Evolutionary conservation across 2,329 filamentous ascomycete genomes (phyloP), one percentile per base, ranked within the genome.

Genomic region (Talaromyces sp.): DNA sequence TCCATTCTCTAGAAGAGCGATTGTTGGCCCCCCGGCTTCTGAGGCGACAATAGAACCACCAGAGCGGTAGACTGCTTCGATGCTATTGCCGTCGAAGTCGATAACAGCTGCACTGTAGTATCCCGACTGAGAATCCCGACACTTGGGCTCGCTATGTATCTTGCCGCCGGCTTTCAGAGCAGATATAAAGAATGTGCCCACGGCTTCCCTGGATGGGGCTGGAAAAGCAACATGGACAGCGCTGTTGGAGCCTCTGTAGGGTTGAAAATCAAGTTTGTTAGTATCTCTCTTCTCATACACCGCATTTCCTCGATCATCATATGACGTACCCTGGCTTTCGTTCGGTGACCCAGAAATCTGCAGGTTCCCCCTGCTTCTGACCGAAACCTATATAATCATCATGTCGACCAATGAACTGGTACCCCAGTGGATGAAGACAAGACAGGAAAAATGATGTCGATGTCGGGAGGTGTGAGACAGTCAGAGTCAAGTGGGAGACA

Each of bases 391-490:
- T 81, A 49, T 83, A 83, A 57, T 83, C 79, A 47, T 83, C 82
- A 67, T 82, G 78, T 53, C 82, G 77, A 51, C 82, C 83, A 57
- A 90, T 81, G 69, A 86, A 95, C 55, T 82, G 82, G 56, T 95
- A 86, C 33, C 89, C 89, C 19, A 96, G 80, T 3, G 90, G 88
- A 63, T 93, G 89, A 7, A 90, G 81, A 59, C 91, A 81, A 57
- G 88, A 83, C 19, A 91, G 83, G 73, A 91, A 96, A 77, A 95
- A 96, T 7, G 90, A 94, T 45, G 88, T 85, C 3, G 91, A 89
- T 32, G 86, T 85, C 49, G 90, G 84, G 49, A 96, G 84, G 71
- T 92, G 86, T 55, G 86, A 86, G 67, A 96, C 91, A 33, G 83
- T 85, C 56, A 87, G 77, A 55, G 82, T 84, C 55, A 86, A 78